A percentile compares a stretch with the other conserved stretches of the same genome.
phyloP scores from a whole-genome alignment of 2,329 filamentous ascomycete species.

The Uncinocarpus reesii region DNA sequence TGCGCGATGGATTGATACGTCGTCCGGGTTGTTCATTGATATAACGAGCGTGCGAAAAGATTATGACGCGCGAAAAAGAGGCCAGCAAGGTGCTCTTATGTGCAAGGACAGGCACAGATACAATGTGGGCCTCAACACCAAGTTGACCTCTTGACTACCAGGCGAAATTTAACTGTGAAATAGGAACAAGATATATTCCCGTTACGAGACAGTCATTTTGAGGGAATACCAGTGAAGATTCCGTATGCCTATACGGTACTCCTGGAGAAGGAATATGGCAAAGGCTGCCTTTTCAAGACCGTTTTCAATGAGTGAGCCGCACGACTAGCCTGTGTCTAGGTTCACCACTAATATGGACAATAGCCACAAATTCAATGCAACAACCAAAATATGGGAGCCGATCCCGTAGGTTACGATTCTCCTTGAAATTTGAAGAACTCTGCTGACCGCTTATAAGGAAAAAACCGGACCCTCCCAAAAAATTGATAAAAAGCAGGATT shows the following conservation, averaged over 20 bases:
- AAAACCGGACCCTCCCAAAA: not conserved
- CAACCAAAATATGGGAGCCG: constrained; percentile 27
- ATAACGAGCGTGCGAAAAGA: constrained; percentile 48
- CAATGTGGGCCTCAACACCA: constrained; percentile 21
- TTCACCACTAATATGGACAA: constrained; percentile 8
- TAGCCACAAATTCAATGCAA: constrained; percentile 29
- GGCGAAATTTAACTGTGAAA: not conserved
- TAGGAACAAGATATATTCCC: constrained; percentile 47
- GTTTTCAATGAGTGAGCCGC: constrained; percentile 34
- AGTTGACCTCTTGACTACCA: not conserved
- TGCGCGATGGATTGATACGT: constrained; percentile 51
- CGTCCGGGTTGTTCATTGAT: constrained; percentile 52
- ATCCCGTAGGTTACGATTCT: not conserved
- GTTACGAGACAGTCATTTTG: constrained; percentile 45
- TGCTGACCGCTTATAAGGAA: not conserved
- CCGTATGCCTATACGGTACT: constrained; percentile 48
- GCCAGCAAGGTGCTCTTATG: constrained; percentile 38
- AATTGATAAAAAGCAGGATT: not conserved
- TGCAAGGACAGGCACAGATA: constrained; percentile 51
- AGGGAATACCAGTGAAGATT: constrained; percentile 44
- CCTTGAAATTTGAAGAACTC: not conserved
- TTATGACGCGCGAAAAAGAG: constrained; percentile 29
- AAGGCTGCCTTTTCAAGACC: constrained; percentile 38
- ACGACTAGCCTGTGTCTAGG: not conserved
- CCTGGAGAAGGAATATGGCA: constrained; percentile 47